Evolutionary conservation across 257 asterid species (phyloP), one percentile per base, ranked within the genome.

Genomic region (Handroanthus guayacan): DNA sequence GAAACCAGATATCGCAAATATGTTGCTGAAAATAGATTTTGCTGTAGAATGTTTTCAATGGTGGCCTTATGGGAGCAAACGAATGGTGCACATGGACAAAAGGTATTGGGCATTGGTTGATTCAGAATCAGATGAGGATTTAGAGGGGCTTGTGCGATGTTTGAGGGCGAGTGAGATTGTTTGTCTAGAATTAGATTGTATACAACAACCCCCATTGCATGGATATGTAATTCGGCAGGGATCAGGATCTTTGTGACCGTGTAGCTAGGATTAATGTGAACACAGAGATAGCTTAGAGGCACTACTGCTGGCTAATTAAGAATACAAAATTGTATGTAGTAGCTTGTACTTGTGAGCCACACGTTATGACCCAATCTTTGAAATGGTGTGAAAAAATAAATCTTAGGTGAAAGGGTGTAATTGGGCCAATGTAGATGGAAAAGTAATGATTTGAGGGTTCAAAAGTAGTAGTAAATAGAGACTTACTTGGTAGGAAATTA

Each of bases 221-320:
- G 12, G 80, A 87, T 0, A 81, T 62, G 91, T 91, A 89, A 6
- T 85, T 89, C 51, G 88, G 81, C 9, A 11, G 75, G 62, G 89
- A 87, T 83, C 91, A 87, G 62, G 91, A 82, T 36, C 48, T 86
- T 34, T 88, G 86, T 0, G 81, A 67, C 9, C 39, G 4, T 8
- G 81, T 77, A 31, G 60, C 39, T 1, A 69, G 71, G 34, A 76
- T 58, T 16, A 55, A 60, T 44, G 41, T 3, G 48, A 52, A 73
- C 34, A 55, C 76, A 3, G 70, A 75, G 47, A 54, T 62, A 41
- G 86, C 88, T 44, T 84, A 88, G 83, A 67, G 72, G 0, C 48
- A 75, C 18, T 81, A 79, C 74, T 25, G 4, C 9, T 62, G 89
- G 67, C 77, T 79, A 4, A 47, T 85, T 63, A 37, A 62, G 56